Conservation (phyloP, 371 early-diverging fungal genomes). For the Mucor indicus region DNA sequence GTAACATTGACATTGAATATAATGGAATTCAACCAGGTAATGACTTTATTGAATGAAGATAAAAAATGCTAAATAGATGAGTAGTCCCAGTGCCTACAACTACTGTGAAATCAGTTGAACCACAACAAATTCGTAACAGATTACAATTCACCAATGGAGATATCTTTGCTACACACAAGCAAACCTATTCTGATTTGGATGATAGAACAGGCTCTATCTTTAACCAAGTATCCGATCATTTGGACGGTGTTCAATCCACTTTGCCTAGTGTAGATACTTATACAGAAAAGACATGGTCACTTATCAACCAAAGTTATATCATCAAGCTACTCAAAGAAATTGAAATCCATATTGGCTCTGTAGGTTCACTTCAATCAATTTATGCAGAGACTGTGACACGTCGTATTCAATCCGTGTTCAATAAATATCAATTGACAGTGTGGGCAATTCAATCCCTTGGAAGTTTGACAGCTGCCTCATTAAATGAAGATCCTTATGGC, state of each 20-base stretch:
- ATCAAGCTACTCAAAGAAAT: constrained; percentile 4
- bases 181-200: not conserved
- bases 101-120: constrained; percentile 7
- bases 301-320: not conserved
- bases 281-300: not conserved
- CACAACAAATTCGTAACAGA: constrained; percentile 10
- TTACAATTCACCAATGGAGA: constrained; percentile 19
- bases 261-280: constrained; percentile 12
- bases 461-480: constrained; percentile 45
- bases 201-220: constrained; percentile 14
- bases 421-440: constrained; percentile 39
- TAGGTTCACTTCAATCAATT: not conserved
- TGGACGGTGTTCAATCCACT: constrained; percentile 1
- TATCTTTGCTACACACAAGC: constrained; percentile 15
- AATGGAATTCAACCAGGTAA: constrained; percentile 22
- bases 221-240: constrained; percentile 4
- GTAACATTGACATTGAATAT: constrained; percentile 28
- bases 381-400: constrained; percentile 30
- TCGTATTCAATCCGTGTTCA: constrained; percentile 33
- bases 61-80: not conserved
- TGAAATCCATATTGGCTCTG: constrained; percentile 1
- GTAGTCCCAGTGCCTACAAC: constrained; percentile 15
- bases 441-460: constrained; percentile 53
- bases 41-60: not conserved
- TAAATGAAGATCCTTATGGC: constrained; percentile 52